Percentiles rank a stretch among this genome's conserved stretches.
phyloP scores from a whole-genome alignment of 2,329 filamentous ascomycete species.

The Tolypocladium album region DNA sequence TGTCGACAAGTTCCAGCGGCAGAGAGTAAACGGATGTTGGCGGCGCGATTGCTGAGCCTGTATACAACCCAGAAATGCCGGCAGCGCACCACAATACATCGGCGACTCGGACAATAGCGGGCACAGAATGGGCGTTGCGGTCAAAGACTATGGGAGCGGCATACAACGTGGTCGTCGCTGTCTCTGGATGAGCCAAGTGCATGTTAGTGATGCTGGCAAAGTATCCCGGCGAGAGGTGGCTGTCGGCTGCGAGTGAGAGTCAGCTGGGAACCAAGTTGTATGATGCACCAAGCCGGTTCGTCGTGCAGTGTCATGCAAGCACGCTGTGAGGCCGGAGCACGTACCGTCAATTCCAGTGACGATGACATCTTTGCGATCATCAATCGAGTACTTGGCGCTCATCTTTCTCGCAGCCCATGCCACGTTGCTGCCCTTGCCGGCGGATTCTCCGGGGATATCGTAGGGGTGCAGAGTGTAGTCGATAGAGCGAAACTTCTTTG shows the following conservation, averaged over 20 bases:
- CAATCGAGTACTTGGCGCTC: constrained; percentile 47
- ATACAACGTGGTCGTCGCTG: constrained; percentile 53
- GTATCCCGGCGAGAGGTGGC: constrained; percentile 58
- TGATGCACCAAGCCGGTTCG: not conserved
- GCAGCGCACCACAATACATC: constrained; percentile 64
- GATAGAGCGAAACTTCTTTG: constrained; percentile 55
- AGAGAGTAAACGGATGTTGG: constrained; percentile 67
- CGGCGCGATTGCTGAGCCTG: constrained; percentile 51
- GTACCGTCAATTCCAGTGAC: constrained; percentile 64
- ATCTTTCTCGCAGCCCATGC: constrained; percentile 59
- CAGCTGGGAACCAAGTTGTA: not conserved
- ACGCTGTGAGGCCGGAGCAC: constrained; percentile 31
- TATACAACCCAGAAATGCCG: constrained; percentile 58
- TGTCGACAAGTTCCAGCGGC: constrained; percentile 54
- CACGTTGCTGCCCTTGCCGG: constrained; percentile 66
- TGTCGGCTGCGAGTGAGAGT: constrained; percentile 43
- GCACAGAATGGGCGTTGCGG: constrained; percentile 58
- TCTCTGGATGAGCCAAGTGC: constrained; percentile 49
- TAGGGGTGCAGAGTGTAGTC: constrained; percentile 57
- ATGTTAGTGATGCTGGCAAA: constrained; percentile 54
- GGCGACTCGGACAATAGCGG: constrained; percentile 57
- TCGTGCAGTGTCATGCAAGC: not conserved
- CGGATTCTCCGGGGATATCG: constrained; percentile 55
- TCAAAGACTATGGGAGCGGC: constrained; percentile 64
- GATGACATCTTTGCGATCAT: constrained; percentile 48